Conservation (phyloP, 2,329 filamentous ascomycete genomes). For the Ophiostoma angusticollis region DNA sequence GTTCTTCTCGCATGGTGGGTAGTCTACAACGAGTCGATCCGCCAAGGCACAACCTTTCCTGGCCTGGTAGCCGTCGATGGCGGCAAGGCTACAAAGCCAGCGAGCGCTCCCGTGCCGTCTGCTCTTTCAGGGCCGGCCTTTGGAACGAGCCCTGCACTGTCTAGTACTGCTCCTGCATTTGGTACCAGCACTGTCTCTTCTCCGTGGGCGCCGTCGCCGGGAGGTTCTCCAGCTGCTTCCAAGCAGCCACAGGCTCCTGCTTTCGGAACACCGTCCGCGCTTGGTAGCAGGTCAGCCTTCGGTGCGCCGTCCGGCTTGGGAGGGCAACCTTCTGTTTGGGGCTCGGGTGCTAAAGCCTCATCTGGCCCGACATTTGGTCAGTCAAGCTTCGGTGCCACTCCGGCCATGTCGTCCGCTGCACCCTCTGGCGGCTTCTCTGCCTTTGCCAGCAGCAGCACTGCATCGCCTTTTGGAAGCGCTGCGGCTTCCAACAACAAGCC, state of each 20-base stretch:
- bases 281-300: slow-evolving; percentile 20
- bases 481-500: slow-evolving; percentile 14
- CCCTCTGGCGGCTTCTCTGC: slow-evolving; percentile 16
- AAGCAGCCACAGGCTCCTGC: slow-evolving; percentile 26
- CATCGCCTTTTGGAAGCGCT: slow-evolving; percentile 15
- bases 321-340: slow-evolving; percentile 19
- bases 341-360: slow-evolving; percentile 15
- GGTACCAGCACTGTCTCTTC: slow-evolving; percentile 27
- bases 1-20: slow-evolving; percentile 82
- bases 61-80: slow-evolving; percentile 45
- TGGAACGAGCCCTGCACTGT: slow-evolving; percentile 11
- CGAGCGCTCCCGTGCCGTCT: slow-evolving; percentile 14
- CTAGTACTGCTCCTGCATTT: slow-evolving; percentile 6
- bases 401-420: slow-evolving; percentile 19
- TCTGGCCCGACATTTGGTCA: slow-evolving; percentile 41
- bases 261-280: slow-evolving; percentile 32
- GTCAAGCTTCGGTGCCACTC: slow-evolving; percentile 31
- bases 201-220: slow-evolving; percentile 28
- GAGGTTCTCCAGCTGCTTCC: slow-evolving; percentile 14
- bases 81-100: neutral
- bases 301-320: slow-evolving; percentile 25
- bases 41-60: slow-evolving; percentile 58
- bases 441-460: slow-evolving; percentile 13
- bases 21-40: slow-evolving; percentile 77
- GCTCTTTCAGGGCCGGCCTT: slow-evolving; percentile 20